Evolutionary conservation across 768 basidiomycete genomes (phyloP), one percentile per base, ranked within the genome.

Genomic region (Boletus rufocinnamomeus): DNA sequence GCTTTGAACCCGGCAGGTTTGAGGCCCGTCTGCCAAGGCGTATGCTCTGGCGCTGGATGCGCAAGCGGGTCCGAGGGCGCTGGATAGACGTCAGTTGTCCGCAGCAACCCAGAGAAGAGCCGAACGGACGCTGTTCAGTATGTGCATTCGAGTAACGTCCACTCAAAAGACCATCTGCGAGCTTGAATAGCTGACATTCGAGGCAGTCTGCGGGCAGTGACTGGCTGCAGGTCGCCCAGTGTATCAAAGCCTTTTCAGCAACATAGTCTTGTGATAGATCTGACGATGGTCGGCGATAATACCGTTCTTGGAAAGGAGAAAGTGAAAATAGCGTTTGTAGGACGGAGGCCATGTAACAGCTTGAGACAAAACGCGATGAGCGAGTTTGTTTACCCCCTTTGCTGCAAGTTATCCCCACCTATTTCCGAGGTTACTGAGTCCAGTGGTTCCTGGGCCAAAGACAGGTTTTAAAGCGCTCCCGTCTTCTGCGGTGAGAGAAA

Each of bases 271-370:
- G 55, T 8, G 57, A 34, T 10, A 62, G 49, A 16, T 63, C 61
- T 1, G 64, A 49, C 21, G 63, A 50, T 3, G 64, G 57, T n/a
- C 62, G 59, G 9, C 70, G 63, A 57, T 77, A 75, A 76, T 97
- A 98, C 10, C 91, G 85, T 2, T 77, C 68, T 62, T 85, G 84
- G 79, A 97, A 98, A 0, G 83, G 65, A 0, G 87, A 81, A 3
- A 98, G 82, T 2, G 93, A 79, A 76, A 97, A 96, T 2, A 98
- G 63, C 0, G 85, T 83, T 74, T 98, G 96, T 0, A 98, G 74
- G 13, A 93, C 88, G 0, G 95, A 97, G 1, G 95, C 93, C 87
- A 99, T 96, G 77, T 99, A 99, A 73, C 96, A 99, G 70, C 95
- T 94, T 14, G 60, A 19, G 14, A 16, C n/a, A 46, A 35, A 53